Percentiles rank a stretch among this genome's conserved stretches.
Conservation (phyloP, 371 early-diverging fungal species). For the Umbelopsis sp. region DNA sequence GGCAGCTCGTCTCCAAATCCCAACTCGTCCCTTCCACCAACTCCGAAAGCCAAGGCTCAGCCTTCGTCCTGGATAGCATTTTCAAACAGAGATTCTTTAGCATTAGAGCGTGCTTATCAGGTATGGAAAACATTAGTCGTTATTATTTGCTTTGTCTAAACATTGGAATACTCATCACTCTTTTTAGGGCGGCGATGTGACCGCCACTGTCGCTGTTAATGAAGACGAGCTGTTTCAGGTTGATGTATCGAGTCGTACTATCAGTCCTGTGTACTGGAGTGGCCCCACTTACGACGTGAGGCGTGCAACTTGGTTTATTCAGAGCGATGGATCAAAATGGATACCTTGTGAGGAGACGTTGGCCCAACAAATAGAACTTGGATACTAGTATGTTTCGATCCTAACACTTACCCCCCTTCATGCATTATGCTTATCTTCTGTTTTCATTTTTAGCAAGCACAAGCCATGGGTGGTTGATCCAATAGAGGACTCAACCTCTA, state of each 20-base stretch:
- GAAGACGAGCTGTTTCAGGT: slow-evolving; percentile 84
- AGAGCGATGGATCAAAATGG: slow-evolving; percentile 63
- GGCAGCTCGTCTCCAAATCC: slow-evolving; percentile 27
- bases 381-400: slow-evolving; percentile 61
- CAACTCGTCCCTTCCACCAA: slow-evolving; percentile 25
- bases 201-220: slow-evolving; percentile 55
- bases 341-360: slow-evolving; percentile 82
- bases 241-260: slow-evolving; percentile 68
- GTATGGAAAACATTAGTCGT: slow-evolving; percentile 25
- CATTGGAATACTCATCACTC: not conserved
- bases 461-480: slow-evolving; percentile 57
- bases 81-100: slow-evolving; percentile 59
- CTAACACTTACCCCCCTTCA: not conserved
- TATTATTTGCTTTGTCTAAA: not conserved
- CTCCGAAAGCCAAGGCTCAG: slow-evolving; percentile 27
- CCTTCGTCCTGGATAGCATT: slow-evolving; percentile 63
- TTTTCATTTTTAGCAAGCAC: slow-evolving; percentile 45
- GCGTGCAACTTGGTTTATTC: slow-evolving; percentile 84
- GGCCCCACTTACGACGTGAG: slow-evolving; percentile 82
- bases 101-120: slow-evolving; percentile 61
- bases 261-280: slow-evolving; percentile 82
- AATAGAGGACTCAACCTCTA: slow-evolving; percentile 24
- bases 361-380: slow-evolving; percentile 78
- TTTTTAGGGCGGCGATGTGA: slow-evolving; percentile 36
- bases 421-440: slow-evolving; percentile 22